phyloP scores from a whole-genome alignment of 2,329 filamentous ascomycete genomes.

The Diaporthe nobilis region DNA sequence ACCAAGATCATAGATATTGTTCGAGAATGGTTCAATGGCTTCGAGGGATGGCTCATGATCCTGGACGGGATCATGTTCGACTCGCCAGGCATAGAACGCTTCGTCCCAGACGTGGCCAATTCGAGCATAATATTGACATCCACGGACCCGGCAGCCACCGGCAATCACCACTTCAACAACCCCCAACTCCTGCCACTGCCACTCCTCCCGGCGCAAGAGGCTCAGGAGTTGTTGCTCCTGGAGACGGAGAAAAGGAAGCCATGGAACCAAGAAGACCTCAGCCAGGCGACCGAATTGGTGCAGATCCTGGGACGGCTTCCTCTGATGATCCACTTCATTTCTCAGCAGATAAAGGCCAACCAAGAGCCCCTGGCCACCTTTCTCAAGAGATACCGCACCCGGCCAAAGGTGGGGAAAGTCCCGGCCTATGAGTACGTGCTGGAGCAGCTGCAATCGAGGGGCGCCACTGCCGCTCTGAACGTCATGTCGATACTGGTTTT shows the following conservation, averaged over 20 bases:
- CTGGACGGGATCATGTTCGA: conserved; percentile 77
- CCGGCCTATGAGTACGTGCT: conserved; percentile 63
- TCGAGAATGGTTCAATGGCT: conserved; percentile 71
- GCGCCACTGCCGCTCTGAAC: conserved; percentile 70
- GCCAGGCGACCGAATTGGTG: conserved; percentile 73
- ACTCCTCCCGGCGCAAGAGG: conserved; percentile 68
- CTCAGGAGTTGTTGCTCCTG: conserved; percentile 71
- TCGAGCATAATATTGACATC: conserved; percentile 79
- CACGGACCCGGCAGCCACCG: conserved; percentile 69
- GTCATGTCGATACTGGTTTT: conserved; percentile 76
- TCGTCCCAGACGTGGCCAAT: conserved; percentile 74
- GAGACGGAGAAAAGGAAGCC: conserved; percentile 73
- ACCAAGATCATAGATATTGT: conserved; percentile 69
- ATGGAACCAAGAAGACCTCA: conserved; percentile 66
- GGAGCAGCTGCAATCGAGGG: conserved; percentile 63
- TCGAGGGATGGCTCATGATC: conserved; percentile 76
- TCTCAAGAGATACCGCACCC: conserved; percentile 68
- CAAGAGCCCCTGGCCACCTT: conserved; percentile 74
- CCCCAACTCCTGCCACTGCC: conserved; percentile 70
- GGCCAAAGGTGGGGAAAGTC: conserved; percentile 66
- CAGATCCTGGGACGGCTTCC: conserved; percentile 75
- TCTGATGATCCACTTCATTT: conserved; percentile 77
- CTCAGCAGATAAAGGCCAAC: conserved; percentile 72
- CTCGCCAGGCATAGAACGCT: conserved; percentile 66
- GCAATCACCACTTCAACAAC: conserved; percentile 71